Percentiles rank a stretch among this genome's conserved stretches.
Conservation (phyloP, 495 filamentous ascomycete genomes). For the Annulohypoxylon bovei region DNA sequence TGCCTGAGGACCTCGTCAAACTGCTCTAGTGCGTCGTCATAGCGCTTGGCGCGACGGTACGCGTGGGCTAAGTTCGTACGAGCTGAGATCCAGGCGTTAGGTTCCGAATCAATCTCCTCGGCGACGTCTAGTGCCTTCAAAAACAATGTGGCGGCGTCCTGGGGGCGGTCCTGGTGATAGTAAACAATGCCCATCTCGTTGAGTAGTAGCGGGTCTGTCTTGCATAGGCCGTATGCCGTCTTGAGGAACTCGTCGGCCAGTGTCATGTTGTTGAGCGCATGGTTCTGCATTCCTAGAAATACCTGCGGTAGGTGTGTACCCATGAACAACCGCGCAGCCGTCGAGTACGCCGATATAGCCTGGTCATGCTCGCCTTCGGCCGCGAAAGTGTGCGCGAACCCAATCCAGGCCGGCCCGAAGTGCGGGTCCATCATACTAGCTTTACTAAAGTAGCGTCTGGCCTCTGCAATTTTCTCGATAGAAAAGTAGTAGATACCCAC, state of each 20-base stretch:
- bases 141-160: constrained; percentile 78
- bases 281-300: constrained; percentile 98
- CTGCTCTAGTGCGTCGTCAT: constrained; percentile 75
- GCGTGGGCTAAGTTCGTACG: constrained; percentile 91
- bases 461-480: constrained; percentile 89
- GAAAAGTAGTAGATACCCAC: constrained; percentile 95
- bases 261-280: constrained; percentile 92
- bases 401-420: constrained; percentile 98
- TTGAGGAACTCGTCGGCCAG: constrained; percentile 95
- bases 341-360: constrained; percentile 97
- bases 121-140: constrained; percentile 77
- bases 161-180: constrained; percentile 87
- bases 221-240: constrained; percentile 79
- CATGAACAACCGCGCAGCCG: constrained; percentile 93
- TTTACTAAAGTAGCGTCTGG: constrained; percentile 95
- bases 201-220: constrained; percentile 85
- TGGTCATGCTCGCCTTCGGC: constrained; percentile 99
- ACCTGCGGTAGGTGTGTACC: constrained; percentile 96
- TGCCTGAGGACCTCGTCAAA: constrained; percentile 85
- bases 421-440: constrained; percentile 96
- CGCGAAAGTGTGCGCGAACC: constrained; percentile 99
- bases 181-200: constrained; percentile 96
- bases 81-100: constrained; percentile 85
- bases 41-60: constrained; percentile 74
- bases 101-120: constrained; percentile 80